phyloP scores from a whole-genome alignment of 2,329 filamentous ascomycete species.

The Talaromyces sp. region DNA sequence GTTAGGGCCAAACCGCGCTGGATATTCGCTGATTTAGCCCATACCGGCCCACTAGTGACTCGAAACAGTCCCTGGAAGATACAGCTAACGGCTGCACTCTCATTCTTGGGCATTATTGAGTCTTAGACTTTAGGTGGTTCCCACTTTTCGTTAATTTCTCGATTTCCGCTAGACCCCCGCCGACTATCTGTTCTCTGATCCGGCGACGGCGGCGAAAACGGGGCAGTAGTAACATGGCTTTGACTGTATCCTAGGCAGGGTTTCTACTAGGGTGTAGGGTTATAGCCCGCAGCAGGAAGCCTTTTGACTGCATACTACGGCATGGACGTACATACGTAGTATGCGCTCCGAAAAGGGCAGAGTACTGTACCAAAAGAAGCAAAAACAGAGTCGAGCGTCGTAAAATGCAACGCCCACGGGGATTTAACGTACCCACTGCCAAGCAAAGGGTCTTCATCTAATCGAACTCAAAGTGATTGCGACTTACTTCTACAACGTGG shows the following conservation, averaged over 20 bases:
- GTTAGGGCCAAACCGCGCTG: constrained; percentile 14
- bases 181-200: neutral
- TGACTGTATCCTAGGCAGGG: neutral
- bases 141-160: neutral
- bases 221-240: constrained; percentile 3
- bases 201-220: neutral
- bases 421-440: neutral
- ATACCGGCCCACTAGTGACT: constrained; percentile 6
- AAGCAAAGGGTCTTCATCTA: constrained; percentile 13
- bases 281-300: neutral
- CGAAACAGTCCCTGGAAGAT: constrained; percentile 7
- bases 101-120: constrained; percentile 4
- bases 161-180: constrained; percentile 1
- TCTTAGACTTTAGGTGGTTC: neutral
- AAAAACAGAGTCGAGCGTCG: neutral
- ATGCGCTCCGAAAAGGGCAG: neutral
- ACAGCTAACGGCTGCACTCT: constrained; percentile 3
- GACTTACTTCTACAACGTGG: constrained; percentile 13
- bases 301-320: neutral
- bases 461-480: constrained; percentile 3
- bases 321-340: neutral
- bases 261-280: neutral
- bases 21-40: neutral
- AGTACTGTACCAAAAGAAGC: neutral
- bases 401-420: neutral